Percentiles rank a stretch among this genome's conserved stretches.
Evolutionary conservation across 805 yeast genomes (phyloP).

Genomic region (Candida maesae): DNA sequence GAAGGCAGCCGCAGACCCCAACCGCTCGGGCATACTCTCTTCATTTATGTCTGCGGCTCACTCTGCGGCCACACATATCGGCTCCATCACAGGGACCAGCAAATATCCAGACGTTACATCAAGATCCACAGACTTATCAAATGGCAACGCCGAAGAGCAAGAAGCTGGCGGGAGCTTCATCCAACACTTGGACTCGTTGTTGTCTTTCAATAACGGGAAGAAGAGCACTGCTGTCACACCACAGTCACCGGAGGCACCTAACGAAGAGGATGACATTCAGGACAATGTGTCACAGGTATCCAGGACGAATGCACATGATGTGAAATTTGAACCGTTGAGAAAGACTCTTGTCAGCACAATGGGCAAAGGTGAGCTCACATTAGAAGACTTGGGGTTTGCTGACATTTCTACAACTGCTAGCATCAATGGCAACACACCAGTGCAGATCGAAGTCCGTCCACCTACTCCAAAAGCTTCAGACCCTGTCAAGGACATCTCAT

Average conservation of each 20-base stretch:
- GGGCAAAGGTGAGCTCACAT: constrained; percentile 51
- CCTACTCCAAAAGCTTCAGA: neutral
- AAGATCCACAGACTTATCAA: neutral
- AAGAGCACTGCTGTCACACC: constrained; percentile 4
- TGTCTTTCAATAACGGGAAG: constrained; percentile 18
- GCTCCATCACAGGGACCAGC: constrained; percentile 12
- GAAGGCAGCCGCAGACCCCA: neutral
- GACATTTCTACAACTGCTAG: constrained; percentile 1
- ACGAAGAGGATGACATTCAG: constrained; percentile 6
- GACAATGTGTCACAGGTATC: constrained; percentile 7
- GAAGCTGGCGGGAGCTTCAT: constrained; percentile 19
- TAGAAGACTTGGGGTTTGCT: constrained; percentile 30
- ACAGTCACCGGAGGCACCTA: neutral
- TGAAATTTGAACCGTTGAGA: constrained; percentile 40
- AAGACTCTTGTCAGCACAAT: constrained; percentile 47
- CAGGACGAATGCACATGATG: constrained; percentile 23
- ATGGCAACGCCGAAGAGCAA: neutral
- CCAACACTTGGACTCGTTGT: constrained; percentile 34
- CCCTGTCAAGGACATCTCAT: neutral
- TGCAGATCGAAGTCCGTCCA: constrained; percentile 6
- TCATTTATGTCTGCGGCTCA: constrained; percentile 45
- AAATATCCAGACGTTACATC: constrained; percentile 1
- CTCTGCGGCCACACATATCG: constrained; percentile 34
- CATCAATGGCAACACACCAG: neutral
- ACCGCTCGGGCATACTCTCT: constrained; percentile 36